phyloP scores from a whole-genome alignment of 2,329 filamentous ascomycete species.

The Hypoxylon sp. region DNA sequence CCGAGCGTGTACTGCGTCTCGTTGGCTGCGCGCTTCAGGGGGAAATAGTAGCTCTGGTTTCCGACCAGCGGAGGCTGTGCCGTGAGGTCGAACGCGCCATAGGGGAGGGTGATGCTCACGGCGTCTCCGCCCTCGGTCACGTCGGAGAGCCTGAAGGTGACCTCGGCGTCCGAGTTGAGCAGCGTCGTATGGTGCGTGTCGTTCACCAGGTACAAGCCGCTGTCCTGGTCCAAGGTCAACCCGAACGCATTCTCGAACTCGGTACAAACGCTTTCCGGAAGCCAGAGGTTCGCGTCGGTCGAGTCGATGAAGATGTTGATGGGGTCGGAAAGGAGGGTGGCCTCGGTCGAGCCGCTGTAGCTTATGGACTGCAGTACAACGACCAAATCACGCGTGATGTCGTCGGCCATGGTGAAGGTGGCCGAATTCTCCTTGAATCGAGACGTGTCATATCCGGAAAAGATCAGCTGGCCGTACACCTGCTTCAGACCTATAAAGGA shows the following conservation, averaged over 20 bases:
- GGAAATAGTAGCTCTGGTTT: constrained; percentile 46
- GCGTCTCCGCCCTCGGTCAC: constrained; percentile 44
- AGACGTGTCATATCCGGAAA: constrained; percentile 53
- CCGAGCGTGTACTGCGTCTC: constrained; percentile 48
- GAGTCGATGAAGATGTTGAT: constrained; percentile 50
- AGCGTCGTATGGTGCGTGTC: constrained; percentile 45
- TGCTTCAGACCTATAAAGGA: constrained; percentile 45
- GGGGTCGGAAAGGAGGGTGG: constrained; percentile 45
- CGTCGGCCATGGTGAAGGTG: constrained; percentile 48
- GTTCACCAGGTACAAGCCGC: constrained; percentile 48
- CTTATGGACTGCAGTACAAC: constrained; percentile 51
- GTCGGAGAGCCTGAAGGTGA: constrained; percentile 47
- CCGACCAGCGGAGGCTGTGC: constrained; percentile 44
- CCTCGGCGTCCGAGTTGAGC: constrained; percentile 45
- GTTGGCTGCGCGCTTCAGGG: constrained; percentile 47
- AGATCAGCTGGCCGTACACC: constrained; percentile 50
- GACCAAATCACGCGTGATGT: constrained; percentile 48
- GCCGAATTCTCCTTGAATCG: constrained; percentile 50
- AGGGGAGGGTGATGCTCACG: constrained; percentile 46
- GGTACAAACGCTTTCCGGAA: constrained; percentile 44
- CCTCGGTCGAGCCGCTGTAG: constrained; percentile 46
- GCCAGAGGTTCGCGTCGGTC: constrained; percentile 49
- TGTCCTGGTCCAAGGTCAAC: constrained; percentile 40
- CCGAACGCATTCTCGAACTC: constrained; percentile 48
- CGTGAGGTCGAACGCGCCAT: constrained; percentile 46